These are phyloP conservation scores for Tuber microsphaerosporum DNA, from an alignment of 495 filamentous ascomycete genomes.

Conservation along the genomic window DNA sequence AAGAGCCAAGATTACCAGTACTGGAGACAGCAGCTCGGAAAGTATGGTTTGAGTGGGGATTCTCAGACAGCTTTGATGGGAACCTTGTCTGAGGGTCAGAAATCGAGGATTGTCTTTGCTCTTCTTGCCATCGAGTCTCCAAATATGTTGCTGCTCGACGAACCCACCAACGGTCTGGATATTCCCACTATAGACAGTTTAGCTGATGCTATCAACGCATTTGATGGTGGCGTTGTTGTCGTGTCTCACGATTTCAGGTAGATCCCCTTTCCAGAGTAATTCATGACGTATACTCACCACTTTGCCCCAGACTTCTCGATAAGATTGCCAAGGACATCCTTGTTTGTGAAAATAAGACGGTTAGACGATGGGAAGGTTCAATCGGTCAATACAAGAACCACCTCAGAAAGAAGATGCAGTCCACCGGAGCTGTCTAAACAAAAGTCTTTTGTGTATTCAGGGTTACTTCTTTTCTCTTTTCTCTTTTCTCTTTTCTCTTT, in stretches of 20 bases:
- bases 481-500: slow-evolving; percentile 22
- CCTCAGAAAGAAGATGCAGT: slow-evolving; percentile 93
- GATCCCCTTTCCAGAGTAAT: slow-evolving; percentile 24
- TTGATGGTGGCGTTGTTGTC: slow-evolving; percentile 91
- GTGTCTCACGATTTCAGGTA: slow-evolving; percentile 97
- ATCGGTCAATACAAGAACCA: slow-evolving; percentile 97
- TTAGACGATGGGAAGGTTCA: slow-evolving; percentile 75
- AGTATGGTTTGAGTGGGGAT: slow-evolving; percentile 85
- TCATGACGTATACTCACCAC: slow-evolving; percentile 29
- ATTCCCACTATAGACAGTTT: slow-evolving; percentile 97
- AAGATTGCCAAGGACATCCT: slow-evolving; percentile 99
- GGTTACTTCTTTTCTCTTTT: slow-evolving; percentile 14
- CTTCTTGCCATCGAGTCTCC: slow-evolving; percentile 90
- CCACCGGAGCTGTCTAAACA: slow-evolving; percentile 32
- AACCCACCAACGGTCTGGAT: slow-evolving; percentile 98
- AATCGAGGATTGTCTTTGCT: slow-evolving; percentile 94
- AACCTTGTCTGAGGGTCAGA: slow-evolving; percentile 94
- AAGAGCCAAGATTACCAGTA: slow-evolving; percentile 97
- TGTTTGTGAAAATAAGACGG: slow-evolving; percentile 94
- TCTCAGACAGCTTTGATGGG: slow-evolving; percentile 95
- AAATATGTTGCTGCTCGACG: slow-evolving; percentile 96
- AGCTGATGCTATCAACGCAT: slow-evolving; percentile 95
- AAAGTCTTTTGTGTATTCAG: slow-evolving; percentile 20
- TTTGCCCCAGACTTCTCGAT: slow-evolving; percentile 67
- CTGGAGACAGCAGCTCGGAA: slow-evolving; percentile 94